Conservation (phyloP, 192 early-diverging fungal species). For the Mortierella hygrophila region DNA sequence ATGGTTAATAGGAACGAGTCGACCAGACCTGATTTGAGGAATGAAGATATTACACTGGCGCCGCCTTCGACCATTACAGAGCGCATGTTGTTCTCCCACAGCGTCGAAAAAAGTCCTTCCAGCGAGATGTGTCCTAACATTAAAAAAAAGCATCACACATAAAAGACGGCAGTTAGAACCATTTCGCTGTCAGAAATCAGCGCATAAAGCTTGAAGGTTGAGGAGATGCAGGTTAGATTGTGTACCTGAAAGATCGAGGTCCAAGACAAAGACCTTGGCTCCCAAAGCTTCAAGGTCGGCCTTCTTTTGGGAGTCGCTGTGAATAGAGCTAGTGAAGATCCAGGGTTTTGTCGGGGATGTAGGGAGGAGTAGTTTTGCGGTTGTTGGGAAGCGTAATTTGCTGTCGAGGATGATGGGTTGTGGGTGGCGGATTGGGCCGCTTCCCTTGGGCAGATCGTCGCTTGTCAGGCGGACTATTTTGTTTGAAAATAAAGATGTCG, state of each 20-base stretch:
- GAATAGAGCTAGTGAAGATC: conserved; percentile 62
- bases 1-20: conserved; percentile 77
- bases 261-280: conserved; percentile 64
- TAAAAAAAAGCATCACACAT: too few species aligned
- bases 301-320: conserved; percentile 35
- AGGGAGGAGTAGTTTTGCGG: conserved; percentile 65
- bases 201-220: too few species aligned
- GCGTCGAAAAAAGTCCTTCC: conserved; percentile 21
- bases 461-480: conserved; percentile 25
- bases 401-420: conserved; percentile 87
- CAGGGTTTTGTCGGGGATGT: conserved; percentile 64
- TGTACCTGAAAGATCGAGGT: conserved; percentile 43
- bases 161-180: too few species aligned
- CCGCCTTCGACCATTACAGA: conserved; percentile 94
- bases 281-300: conserved; percentile 68
- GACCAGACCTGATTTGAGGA: conserved; percentile 60
- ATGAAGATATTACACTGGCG: conserved; percentile 76
- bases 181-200: too few species aligned
- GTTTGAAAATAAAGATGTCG: not conserved
- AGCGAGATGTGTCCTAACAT: conserved; percentile 39
- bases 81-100: conserved; percentile 50
- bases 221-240: not conserved
- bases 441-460: conserved; percentile 22
- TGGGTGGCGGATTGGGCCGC: conserved; percentile 62
- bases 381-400: conserved; percentile 69